A percentile compares a stretch with the other conserved stretches of the same genome.
phyloP scores from a whole-genome alignment of 225 moss, liverwort and hornwort species.

The Neckera pumila region DNA sequence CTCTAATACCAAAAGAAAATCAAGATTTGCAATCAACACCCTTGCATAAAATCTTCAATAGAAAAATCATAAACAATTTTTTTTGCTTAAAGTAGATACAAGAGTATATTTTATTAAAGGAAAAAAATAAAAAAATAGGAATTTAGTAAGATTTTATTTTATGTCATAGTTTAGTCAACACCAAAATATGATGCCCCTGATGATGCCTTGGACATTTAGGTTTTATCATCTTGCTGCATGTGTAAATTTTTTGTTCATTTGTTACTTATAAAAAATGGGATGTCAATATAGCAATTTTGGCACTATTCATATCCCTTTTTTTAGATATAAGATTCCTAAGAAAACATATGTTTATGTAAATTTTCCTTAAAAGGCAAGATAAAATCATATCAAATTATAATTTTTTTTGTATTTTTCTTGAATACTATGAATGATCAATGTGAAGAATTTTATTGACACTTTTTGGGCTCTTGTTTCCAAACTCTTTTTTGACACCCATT shows the following conservation, averaged over 20 bases:
- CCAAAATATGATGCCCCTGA: background rate
- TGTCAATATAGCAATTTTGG: fast-evolving
- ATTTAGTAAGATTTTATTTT: background rate
- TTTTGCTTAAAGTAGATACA: background rate
- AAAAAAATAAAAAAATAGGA: background rate
- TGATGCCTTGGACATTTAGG: background rate
- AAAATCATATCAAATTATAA: background rate
- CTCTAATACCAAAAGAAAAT: no score
- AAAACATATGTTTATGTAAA: background rate
- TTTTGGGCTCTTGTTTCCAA: no score
- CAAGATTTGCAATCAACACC: fast-evolving
- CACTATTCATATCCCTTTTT: background rate
- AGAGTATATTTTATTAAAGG: no score
- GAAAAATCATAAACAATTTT: background rate
- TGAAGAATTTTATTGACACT: fast-evolving
- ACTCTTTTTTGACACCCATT: fast-evolving
- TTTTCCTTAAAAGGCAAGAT: background rate
- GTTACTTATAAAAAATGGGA: background rate
- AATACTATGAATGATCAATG: no score
- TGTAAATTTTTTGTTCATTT: background rate
- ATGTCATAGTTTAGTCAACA: no score
- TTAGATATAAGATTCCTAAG: no score
- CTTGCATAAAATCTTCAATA: background rate
- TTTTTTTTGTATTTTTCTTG: background rate
- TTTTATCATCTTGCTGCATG: background rate